Conservation (phyloP, 1,284 basidiomycete species). For the Psilocybe mexicana region DNA sequence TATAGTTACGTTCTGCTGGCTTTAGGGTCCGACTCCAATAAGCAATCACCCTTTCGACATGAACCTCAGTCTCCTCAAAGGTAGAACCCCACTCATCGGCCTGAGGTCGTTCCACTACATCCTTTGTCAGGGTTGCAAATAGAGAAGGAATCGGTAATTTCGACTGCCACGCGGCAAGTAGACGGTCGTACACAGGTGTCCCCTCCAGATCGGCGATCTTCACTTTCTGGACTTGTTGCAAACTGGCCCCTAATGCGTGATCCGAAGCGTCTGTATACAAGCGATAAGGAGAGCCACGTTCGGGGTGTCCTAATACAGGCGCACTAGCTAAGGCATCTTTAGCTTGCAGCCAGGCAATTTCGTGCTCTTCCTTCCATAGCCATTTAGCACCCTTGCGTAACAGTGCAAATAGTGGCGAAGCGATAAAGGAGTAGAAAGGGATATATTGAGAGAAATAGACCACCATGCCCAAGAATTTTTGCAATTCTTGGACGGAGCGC, state of each 20-base stretch:
- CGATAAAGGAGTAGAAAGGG: constrained; percentile 29
- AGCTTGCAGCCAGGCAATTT: constrained; percentile 25
- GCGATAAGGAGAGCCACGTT: constrained; percentile 31
- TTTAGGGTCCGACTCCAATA: constrained; percentile 37
- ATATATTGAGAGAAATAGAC: constrained; percentile 34
- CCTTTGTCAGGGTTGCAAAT: constrained; percentile 13
- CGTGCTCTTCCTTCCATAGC: constrained; percentile 27
- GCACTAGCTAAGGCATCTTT: constrained; percentile 28
- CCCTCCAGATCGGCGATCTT: constrained; percentile 34
- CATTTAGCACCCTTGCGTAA: constrained; percentile 19
- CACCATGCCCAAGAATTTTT: constrained; percentile 31
- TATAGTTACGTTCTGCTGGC: constrained; percentile 24
- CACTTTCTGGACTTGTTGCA: constrained; percentile 42
- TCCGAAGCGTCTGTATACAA: constrained; percentile 43
- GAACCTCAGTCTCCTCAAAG: constrained; percentile 34
- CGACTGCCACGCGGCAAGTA: constrained; percentile 18
- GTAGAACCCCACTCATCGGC: constrained; percentile 22
- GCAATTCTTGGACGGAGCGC: constrained; percentile 17
- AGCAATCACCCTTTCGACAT: constrained; percentile 33
- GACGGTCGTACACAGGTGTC: constrained; percentile 32
- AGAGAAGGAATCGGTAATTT: constrained; percentile 10
- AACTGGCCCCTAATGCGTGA: constrained; percentile 30
- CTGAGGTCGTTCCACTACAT: constrained; percentile 14
- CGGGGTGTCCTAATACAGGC: constrained; percentile 34
- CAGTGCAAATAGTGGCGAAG: constrained; percentile 15